A percentile compares a stretch with the other conserved stretches of the same genome.
phyloP scores from a whole-genome alignment of 441 rosid species.

The Eutrema salsugineum region DNA sequence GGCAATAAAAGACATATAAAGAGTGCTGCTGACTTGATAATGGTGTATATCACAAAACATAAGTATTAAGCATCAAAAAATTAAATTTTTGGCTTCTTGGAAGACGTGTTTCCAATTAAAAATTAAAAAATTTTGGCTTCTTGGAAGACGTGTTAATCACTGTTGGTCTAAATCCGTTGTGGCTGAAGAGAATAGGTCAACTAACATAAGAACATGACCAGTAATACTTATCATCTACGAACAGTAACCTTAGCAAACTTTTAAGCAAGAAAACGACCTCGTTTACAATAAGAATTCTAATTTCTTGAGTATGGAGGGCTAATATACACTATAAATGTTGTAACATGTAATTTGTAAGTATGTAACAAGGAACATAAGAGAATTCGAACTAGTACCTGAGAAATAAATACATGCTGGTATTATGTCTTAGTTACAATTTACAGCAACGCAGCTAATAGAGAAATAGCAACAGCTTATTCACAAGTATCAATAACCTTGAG shows the following conservation, averaged over 20 bases:
- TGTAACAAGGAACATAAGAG: background rate
- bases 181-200: background rate
- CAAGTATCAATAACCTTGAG: background rate
- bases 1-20: conserved; percentile 1
- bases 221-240: background rate
- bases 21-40: background rate
- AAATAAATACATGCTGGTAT: background rate
- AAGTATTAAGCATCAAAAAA: background rate
- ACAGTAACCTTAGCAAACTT: background rate
- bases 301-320: background rate
- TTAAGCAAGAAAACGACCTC: background rate
- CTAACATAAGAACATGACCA: background rate
- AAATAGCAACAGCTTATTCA: background rate
- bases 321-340: background rate
- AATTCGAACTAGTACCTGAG: background rate
- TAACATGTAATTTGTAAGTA: background rate
- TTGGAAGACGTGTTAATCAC: no score
- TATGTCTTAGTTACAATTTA: background rate
- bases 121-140: no score
- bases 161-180: no score
- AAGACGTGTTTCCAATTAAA: no score
- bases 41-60: background rate
- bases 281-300: background rate
- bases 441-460: background rate
- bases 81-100: background rate